These are phyloP conservation scores for Meyerozyma elateridarum DNA, from an alignment of 1,139 yeast species.

Conservation along the genomic window DNA sequence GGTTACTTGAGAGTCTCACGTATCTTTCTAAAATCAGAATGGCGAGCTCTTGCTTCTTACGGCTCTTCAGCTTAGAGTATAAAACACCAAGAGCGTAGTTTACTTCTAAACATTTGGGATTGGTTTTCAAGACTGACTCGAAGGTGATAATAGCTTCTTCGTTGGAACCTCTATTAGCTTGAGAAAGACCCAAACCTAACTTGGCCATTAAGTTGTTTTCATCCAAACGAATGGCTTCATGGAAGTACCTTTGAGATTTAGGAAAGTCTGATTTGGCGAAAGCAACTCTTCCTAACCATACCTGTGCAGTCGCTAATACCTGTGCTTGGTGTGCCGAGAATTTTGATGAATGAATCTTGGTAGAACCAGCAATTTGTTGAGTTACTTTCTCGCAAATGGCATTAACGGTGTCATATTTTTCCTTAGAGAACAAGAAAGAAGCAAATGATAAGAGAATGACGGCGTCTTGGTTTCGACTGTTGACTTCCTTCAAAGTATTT, in stretches of 20 bases:
- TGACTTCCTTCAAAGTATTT: conserved; percentile 21
- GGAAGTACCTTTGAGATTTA: conserved; percentile 68
- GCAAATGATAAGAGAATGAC: conserved; percentile 43
- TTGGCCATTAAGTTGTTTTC: conserved; percentile 64
- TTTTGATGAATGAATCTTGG: conserved; percentile 21
- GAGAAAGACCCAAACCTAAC: conserved; percentile 84
- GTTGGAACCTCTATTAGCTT: conserved; percentile 63
- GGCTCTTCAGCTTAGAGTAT: conserved; percentile 49
- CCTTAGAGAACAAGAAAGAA: conserved; percentile 58
- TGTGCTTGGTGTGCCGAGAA: conserved; percentile 28
- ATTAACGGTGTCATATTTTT: conserved; percentile 53
- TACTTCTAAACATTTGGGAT: conserved; percentile 72
- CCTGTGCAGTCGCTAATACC: conserved; percentile 69
- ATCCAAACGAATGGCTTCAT: conserved; percentile 62
- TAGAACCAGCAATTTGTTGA: conserved; percentile 27
- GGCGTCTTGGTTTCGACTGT: conserved; percentile 22
- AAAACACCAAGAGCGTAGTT: conserved; percentile 71
- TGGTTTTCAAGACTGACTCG: conserved; percentile 64
- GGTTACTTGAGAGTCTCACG: conserved; percentile 53
- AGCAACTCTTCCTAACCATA: conserved; percentile 81
- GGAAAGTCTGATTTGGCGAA: conserved; percentile 57
- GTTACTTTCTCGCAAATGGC: conserved; percentile 53
- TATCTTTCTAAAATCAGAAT: conserved; percentile 69
- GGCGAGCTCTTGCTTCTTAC: conserved; percentile 44
- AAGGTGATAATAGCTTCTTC: conserved; percentile 86